Evolutionary conservation across 1,284 basidiomycete genomes (phyloP).

Genomic region (Puccinia hordei): DNA sequence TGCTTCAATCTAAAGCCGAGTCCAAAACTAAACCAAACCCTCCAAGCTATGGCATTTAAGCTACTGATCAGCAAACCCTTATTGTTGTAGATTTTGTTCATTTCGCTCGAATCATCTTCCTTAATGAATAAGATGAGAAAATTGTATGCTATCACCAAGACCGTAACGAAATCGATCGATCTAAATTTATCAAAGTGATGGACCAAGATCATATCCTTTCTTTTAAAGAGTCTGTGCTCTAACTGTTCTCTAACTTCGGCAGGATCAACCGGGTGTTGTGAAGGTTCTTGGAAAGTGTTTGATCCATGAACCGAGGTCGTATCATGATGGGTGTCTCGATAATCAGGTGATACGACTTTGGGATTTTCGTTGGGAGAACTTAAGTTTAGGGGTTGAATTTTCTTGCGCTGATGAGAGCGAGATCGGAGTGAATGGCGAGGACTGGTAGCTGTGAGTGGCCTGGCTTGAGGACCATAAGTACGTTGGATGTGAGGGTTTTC

Average conservation of each 20-base stretch:
- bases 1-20: constrained; percentile 79
- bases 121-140: constrained; percentile 63
- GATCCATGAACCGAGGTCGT: constrained; percentile 10
- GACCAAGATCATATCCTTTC: constrained; percentile 79
- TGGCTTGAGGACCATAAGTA: constrained; percentile 52
- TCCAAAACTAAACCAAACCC: constrained; percentile 82
- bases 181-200: constrained; percentile 80
- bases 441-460: constrained; percentile 52
- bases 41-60: constrained; percentile 83
- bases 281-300: constrained; percentile 21
- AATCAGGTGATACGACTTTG: background rate
- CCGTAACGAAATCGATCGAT: constrained; percentile 70
- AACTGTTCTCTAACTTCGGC: constrained; percentile 75
- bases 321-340: constrained; percentile 22
- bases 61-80: constrained; percentile 65
- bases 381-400: constrained; percentile 18
- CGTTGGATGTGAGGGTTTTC: constrained; percentile 80
- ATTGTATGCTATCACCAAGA: constrained; percentile 67
- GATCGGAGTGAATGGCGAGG: constrained; percentile 33
- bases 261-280: constrained; percentile 43
- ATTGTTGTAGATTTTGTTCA: background rate
- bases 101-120: constrained; percentile 57
- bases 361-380: constrained; percentile 13
- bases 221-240: constrained; percentile 78
- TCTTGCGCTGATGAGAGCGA: constrained; percentile 21